Evolutionary conservation across 2,329 filamentous ascomycete genomes (phyloP).

Genomic region (Sordariomycetes sp.): DNA sequence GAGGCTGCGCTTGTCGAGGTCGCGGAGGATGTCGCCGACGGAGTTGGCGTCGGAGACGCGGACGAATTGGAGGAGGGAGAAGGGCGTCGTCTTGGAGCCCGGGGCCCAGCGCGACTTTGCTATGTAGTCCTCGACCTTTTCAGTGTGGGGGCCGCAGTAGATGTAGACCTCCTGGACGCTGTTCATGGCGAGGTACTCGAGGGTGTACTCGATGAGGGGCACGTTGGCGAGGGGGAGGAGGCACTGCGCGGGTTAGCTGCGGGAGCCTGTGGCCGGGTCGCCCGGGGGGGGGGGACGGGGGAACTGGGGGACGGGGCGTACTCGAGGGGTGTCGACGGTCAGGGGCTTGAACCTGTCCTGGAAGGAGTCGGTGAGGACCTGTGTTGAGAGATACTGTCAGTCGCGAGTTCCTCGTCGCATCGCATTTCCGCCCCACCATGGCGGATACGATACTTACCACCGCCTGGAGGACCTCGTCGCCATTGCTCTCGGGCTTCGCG

Average conservation of each 20-base stretch:
- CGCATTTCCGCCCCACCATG: constrained; percentile 4
- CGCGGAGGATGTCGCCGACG: constrained; percentile 86
- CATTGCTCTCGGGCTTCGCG: constrained; percentile 37
- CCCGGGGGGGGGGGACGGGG: no score
- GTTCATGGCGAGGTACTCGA: constrained; percentile 90
- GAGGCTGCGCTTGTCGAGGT: constrained; percentile 74
- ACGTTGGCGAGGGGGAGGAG: constrained; percentile 87
- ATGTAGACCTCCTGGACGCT: constrained; percentile 91
- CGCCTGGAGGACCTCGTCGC: constrained; percentile 44
- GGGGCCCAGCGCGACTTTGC: constrained; percentile 61
- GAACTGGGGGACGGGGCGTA: constrained; percentile 26
- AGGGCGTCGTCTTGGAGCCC: constrained; percentile 43
- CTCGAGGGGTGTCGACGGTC: constrained; percentile 75
- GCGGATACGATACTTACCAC: constrained; percentile 27
- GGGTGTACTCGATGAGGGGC: constrained; percentile 91
- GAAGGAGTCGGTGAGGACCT: constrained; percentile 90
- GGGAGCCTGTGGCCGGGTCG: no score
- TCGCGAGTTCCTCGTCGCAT: neutral
- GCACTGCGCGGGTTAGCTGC: constrained; percentile 43
- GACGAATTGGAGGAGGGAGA: constrained; percentile 71
- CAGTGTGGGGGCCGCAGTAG: constrained; percentile 78
- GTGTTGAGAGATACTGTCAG: neutral
- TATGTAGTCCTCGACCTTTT: constrained; percentile 80
- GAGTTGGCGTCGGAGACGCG: constrained; percentile 73
- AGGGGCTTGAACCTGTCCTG: constrained; percentile 87